Evolutionary conservation across 345 rosid genomes (phyloP).

Genomic region (Noccaea caerulescens): DNA sequence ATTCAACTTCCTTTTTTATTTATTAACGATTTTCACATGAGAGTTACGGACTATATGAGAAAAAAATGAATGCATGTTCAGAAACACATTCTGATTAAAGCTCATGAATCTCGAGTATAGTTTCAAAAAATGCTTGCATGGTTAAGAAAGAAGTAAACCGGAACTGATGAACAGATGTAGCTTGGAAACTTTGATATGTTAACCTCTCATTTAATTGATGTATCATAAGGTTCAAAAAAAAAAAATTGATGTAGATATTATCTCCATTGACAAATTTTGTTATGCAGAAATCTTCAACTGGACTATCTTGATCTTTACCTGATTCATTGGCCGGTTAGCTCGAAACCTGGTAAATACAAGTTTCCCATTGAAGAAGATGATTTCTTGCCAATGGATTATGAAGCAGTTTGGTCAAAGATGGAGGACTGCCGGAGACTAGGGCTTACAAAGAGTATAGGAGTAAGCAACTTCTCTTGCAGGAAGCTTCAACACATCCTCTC

Average conservation of each 20-base stretch:
- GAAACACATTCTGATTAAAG: neutral
- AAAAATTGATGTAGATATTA: no score
- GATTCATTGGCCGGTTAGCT: constrained; percentile 88
- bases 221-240: no score
- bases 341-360: constrained; percentile 60
- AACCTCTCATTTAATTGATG: neutral
- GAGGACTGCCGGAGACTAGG: constrained; percentile 71
- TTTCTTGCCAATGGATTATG: constrained; percentile 64
- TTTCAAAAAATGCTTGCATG: neutral
- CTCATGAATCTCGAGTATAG: neutral
- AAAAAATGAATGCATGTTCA: neutral
- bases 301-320: constrained; percentile 74
- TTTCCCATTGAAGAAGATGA: constrained; percentile 74
- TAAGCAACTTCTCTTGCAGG: constrained; percentile 80
- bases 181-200: neutral
- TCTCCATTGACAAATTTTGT: neutral
- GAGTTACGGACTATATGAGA: neutral
- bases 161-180: neutral
- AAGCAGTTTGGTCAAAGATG: constrained; percentile 76
- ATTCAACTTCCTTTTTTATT: neutral
- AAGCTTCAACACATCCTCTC: constrained; percentile 64
- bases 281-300: constrained; percentile 62
- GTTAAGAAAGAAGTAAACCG: neutral
- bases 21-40: neutral
- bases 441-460: constrained; percentile 73